Evolutionary conservation across 2,329 filamentous ascomycete genomes (phyloP).

Genomic region (Chaetomium globosum): DNA sequence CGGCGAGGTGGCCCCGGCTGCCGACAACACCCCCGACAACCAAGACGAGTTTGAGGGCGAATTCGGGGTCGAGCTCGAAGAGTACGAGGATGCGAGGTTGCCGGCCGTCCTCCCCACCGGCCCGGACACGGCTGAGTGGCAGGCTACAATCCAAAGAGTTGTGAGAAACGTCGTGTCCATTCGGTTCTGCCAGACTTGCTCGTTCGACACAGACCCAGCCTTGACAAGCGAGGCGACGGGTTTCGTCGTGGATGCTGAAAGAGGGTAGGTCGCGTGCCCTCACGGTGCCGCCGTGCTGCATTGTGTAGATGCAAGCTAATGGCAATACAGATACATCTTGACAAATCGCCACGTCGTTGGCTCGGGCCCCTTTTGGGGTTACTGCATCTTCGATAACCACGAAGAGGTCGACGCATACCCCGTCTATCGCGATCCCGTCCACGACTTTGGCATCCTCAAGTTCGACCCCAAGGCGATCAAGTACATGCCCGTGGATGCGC

Average conservation of each 20-base stretch:
- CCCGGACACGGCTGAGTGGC: constrained; percentile 63
- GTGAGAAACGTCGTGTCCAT: constrained; percentile 98
- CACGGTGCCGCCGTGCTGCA: neutral
- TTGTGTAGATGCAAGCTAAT: constrained; percentile 18
- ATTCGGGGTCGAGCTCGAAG: constrained; percentile 48
- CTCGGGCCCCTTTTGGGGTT: constrained; percentile 95
- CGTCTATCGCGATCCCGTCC: constrained; percentile 95
- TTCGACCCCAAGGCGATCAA: constrained; percentile 96
- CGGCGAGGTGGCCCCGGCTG: constrained; percentile 54
- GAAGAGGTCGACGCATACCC: constrained; percentile 95
- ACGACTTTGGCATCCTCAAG: constrained; percentile 95
- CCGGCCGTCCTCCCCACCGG: constrained; percentile 37
- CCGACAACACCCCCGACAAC: constrained; percentile 54
- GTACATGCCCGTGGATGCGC: constrained; percentile 86
- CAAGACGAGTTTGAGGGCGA: constrained; percentile 49
- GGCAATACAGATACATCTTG: constrained; percentile 67
- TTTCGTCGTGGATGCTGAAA: constrained; percentile 94
- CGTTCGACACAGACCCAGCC: constrained; percentile 95
- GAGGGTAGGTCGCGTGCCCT: constrained; percentile 60
- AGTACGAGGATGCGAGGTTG: constrained; percentile 43
- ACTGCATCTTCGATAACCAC: constrained; percentile 98
- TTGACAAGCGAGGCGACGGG: constrained; percentile 94
- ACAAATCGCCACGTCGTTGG: constrained; percentile 94
- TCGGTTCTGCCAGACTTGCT: constrained; percentile 95
- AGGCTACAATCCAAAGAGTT: constrained; percentile 90